Conservation (phyloP, 1,284 basidiomycete genomes). For the Moesziomyces globuligerus region DNA sequence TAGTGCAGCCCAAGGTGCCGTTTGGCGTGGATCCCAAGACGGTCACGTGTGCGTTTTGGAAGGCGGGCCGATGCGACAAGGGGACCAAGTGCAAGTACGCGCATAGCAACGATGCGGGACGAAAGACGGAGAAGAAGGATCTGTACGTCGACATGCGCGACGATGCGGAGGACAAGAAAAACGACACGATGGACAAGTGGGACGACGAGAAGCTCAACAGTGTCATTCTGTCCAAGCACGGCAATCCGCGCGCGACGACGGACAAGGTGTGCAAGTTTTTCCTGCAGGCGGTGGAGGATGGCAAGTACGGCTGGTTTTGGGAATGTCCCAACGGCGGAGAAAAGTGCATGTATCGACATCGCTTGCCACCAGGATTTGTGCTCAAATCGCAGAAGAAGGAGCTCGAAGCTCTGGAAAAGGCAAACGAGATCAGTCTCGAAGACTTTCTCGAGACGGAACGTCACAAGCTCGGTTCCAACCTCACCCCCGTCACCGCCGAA, state of each 20-base stretch:
- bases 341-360: slow-evolving; percentile 92
- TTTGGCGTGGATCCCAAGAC: slow-evolving; percentile 78
- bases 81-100: slow-evolving; percentile 88
- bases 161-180: slow-evolving; percentile 70
- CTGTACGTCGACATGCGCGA: slow-evolving; percentile 89
- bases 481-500: slow-evolving; percentile 96
- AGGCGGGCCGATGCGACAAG: slow-evolving; percentile 65
- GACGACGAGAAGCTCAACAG: slow-evolving; percentile 89
- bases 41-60: slow-evolving; percentile 64
- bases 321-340: slow-evolving; percentile 71
- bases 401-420: slow-evolving; percentile 78
- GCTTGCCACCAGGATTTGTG: slow-evolving; percentile 85
- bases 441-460: slow-evolving; percentile 99
- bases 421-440: slow-evolving; percentile 85
- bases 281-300: slow-evolving; percentile 92
- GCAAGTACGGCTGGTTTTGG: slow-evolving; percentile 95
- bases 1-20: slow-evolving; percentile 77
- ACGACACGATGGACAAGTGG: slow-evolving; percentile 97
- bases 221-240: slow-evolving; percentile 87
- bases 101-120: slow-evolving; percentile 79
- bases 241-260: slow-evolving; percentile 90
- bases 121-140: slow-evolving; percentile 96
- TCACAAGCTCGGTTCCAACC: slow-evolving; percentile 73
- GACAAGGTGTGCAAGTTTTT: slow-evolving; percentile 97
- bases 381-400: slow-evolving; percentile 83